Base-by-base conservation (phyloP, 345 rosid genomes). In the Iberis pinnata region DNA sequence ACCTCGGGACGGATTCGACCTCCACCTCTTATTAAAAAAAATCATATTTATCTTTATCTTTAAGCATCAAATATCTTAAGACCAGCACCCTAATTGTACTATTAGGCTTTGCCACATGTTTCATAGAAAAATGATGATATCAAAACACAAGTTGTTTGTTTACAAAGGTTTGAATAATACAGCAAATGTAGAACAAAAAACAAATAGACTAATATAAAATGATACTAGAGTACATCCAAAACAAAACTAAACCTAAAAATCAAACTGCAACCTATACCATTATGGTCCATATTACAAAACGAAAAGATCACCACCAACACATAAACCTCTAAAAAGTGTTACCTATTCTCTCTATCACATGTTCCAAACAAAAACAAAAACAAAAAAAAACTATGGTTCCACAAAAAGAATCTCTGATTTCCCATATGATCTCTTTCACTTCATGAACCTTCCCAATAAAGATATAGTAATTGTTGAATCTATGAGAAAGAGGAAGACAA, bases 361-460 rank as follows among this genome's bases (percentile, higher is more conserved):
- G 44, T 33, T 29, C 43, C 52, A 57, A 31, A 57, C 52, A 57
- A 31, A 15, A 57, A 32, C 52, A 57, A 57, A 57, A 44, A 19
- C 43, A 11, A 27, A 42, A 17, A 11, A 27, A 42, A 17, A 29
- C 9, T 18, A 43, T 18, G 41, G 31, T 43, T 43, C 24, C 22
- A 13, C 31, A 13, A 43, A 29, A 56, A n/a, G n/a, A n/a, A 56
- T 12, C 32, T 33, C 33, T 22, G 33, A 44, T 56, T 19, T 53
- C 35, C 44, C 18, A 55, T 19, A 18, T 9, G 9, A 29, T 40
- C n/a, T n/a, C 29, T 31, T 32, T n/a, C n/a, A n/a, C 31, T 43
- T 56, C 20, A 32, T 19, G 43, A 56, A 20, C 6, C 14, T 44
- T 57, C 43, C 35, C 60, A 56, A 41, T 12, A 40, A 29, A 48